phyloP scores from a whole-genome alignment of 768 basidiomycete genomes.

The Tylopilus sp. region DNA sequence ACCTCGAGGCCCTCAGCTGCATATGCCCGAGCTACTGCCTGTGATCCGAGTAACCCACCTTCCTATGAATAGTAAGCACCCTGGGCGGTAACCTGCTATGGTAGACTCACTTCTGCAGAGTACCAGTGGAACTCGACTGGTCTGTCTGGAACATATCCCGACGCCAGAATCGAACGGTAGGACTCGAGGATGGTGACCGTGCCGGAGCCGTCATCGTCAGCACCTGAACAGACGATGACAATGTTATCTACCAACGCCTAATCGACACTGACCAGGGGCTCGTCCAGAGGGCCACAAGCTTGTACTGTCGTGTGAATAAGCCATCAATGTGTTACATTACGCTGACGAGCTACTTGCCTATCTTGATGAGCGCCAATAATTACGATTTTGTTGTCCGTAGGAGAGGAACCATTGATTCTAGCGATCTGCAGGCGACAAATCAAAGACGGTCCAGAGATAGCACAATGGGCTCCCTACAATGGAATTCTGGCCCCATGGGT shows the following conservation, averaged over 20 bases:
- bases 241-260: neutral
- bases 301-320: slow-evolving; percentile 39
- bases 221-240: slow-evolving; percentile 24
- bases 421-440: slow-evolving; percentile 49
- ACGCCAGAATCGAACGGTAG: slow-evolving; percentile 39
- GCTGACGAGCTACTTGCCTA: slow-evolving; percentile 41
- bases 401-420: slow-evolving; percentile 69
- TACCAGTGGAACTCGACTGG: slow-evolving; percentile 52
- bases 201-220: slow-evolving; percentile 46
- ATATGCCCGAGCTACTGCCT: slow-evolving; percentile 82
- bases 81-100: neutral
- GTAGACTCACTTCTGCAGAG: slow-evolving; percentile 36
- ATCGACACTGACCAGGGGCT: slow-evolving; percentile 57
- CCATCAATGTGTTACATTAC: neutral
- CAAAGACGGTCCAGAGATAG: neutral
- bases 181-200: slow-evolving; percentile 45
- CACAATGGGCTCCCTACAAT: slow-evolving; percentile 44
- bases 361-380: slow-evolving; percentile 83
- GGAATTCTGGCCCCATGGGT: slow-evolving; percentile 83
- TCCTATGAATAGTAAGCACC: slow-evolving; percentile 40
- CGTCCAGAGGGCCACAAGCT: slow-evolving; percentile 74
- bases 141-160: slow-evolving; percentile 39
- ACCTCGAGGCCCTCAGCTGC: slow-evolving; percentile 30
- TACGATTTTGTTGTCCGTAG: slow-evolving; percentile 56
- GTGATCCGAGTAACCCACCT: slow-evolving; percentile 83